Evolutionary conservation across 257 asterid species (phyloP).

Genomic region (Solanum neorickii): DNA sequence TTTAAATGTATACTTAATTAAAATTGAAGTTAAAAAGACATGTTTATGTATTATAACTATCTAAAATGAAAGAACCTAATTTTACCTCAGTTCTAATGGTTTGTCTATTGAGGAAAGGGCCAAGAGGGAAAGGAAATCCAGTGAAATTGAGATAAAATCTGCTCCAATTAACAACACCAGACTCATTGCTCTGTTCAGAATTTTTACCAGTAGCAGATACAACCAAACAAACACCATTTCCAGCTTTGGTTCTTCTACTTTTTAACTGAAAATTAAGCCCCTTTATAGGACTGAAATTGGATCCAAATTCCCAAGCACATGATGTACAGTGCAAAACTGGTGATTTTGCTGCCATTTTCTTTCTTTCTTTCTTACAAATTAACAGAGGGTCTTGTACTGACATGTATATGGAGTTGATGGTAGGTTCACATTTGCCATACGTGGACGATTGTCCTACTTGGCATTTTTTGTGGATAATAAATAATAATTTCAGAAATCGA

Average conservation of each 20-base stretch:
- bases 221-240: slow-evolving; percentile 18
- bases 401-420: neutral
- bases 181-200: slow-evolving; percentile 9
- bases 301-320: slow-evolving; percentile 20
- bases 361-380: neutral
- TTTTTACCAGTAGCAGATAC: slow-evolving; percentile 24
- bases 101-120: slow-evolving; percentile 86
- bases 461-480: slow-evolving; percentile 18
- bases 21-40: neutral
- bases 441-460: slow-evolving; percentile 25
- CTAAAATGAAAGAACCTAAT: neutral
- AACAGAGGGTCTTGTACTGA: neutral
- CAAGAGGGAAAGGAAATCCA: slow-evolving; percentile 95
- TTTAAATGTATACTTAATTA: neutral
- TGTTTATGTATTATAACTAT: neutral
- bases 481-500: neutral
- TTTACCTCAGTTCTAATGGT: slow-evolving; percentile 76
- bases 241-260: slow-evolving; percentile 31
- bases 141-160: slow-evolving; percentile 81
- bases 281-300: slow-evolving; percentile 33
- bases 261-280: slow-evolving; percentile 26
- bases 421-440: slow-evolving; percentile 23
- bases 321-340: slow-evolving; percentile 10
- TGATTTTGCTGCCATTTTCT: slow-evolving; percentile 34
- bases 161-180: slow-evolving; percentile 29